Conservation (phyloP, 345 rosid species). For the Psidium guajava region DNA sequence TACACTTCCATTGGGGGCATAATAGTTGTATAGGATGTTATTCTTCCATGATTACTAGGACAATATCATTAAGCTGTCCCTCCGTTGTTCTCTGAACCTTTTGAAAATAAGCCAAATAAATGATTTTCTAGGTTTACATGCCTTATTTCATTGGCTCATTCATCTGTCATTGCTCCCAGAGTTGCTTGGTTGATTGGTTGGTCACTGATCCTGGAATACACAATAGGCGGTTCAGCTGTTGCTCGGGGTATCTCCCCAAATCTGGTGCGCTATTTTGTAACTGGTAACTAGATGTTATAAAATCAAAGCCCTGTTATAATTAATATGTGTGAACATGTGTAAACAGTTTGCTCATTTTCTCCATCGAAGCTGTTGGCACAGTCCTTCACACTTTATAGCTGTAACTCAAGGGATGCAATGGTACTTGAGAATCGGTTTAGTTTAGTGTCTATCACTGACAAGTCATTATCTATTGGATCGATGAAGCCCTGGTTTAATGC, state of each 20-base stretch:
- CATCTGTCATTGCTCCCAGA: slow-evolving; percentile 16
- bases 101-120: neutral
- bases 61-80: neutral
- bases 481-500: neutral
- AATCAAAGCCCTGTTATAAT: neutral
- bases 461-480: neutral
- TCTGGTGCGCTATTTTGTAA: slow-evolving; percentile 3
- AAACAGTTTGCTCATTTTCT: neutral
- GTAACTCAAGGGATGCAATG: neutral
- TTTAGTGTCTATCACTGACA: neutral
- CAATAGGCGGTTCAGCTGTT: slow-evolving; percentile 93
- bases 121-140: neutral
- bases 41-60: neutral
- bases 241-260: slow-evolving; percentile 34
- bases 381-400: neutral
- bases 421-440: neutral
- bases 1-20: neutral
- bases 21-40: too few species aligned
- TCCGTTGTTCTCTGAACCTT: neutral
- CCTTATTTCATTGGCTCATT: neutral
- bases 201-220: slow-evolving; percentile 88
- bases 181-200: slow-evolving; percentile 97
- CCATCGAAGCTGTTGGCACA: neutral
- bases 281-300: neutral
- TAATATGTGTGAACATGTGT: neutral